A percentile compares a stretch with the other conserved stretches of the same genome.
These are phyloP conservation scores for Eutrema heterophyllum DNA, from an alignment of 345 rosid genomes.

Conservation along the genomic window DNA sequence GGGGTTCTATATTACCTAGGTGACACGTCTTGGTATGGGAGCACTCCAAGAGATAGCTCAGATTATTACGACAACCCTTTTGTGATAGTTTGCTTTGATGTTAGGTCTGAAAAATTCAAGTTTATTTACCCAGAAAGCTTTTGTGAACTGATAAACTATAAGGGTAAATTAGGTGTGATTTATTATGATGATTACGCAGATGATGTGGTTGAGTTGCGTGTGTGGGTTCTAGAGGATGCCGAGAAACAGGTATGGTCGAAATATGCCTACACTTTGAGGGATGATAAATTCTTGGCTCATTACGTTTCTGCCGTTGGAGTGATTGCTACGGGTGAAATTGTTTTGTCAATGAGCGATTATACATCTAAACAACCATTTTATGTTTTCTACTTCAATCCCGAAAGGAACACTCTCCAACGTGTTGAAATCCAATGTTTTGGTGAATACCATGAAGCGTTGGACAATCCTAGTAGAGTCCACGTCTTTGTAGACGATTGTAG, in stretches of 20 bases:
- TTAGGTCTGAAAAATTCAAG: not conserved
- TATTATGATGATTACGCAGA: not conserved
- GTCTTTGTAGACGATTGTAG: not conserved
- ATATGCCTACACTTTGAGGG: not conserved
- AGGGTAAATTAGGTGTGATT: conserved; percentile 1
- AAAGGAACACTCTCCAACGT: not conserved
- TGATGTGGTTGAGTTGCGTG: not conserved
- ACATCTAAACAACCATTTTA: not conserved
- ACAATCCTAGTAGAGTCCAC: not conserved
- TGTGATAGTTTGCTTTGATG: not conserved
- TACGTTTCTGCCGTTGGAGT: not conserved
- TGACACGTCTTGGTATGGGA: too few relatives aligned
- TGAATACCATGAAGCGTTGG: not conserved
- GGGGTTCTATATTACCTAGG: not conserved
- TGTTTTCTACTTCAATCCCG: not conserved
- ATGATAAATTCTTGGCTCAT: not conserved
- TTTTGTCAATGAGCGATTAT: not conserved
- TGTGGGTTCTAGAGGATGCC: not conserved
- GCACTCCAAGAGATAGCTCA: too few relatives aligned
- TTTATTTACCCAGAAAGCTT: not conserved
- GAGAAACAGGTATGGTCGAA: not conserved
- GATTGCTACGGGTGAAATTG: not conserved
- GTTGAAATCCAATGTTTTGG: not conserved
- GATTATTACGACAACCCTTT: too few relatives aligned
- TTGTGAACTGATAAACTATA: not conserved